Percentiles rank a stretch among this genome's conserved stretches.
Conservation (phyloP, 352 stramenopile species). For the Pythium rishiriense region DNA sequence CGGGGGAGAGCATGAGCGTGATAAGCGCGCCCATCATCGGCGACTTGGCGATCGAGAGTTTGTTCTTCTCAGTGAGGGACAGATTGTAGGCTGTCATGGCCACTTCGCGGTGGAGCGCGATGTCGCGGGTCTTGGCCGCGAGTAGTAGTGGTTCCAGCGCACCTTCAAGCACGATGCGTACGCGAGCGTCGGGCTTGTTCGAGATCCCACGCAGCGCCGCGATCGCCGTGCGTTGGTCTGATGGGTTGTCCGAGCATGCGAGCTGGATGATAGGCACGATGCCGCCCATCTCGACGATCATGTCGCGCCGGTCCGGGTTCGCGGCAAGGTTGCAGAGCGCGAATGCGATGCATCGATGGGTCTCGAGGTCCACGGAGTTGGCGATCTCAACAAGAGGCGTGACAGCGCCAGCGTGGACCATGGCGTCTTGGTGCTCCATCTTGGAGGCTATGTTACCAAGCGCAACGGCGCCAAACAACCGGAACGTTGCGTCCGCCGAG, state of each 20-base stretch:
- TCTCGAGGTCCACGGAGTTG: conserved; percentile 92
- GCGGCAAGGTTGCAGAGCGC: conserved; percentile 95
- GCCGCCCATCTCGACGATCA: conserved; percentile 93
- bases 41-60: conserved; percentile 89
- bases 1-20: conserved; percentile 76
- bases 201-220: conserved; percentile 91
- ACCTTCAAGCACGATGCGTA: conserved; percentile 89
- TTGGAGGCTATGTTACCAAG: conserved; percentile 94
- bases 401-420: conserved; percentile 87
- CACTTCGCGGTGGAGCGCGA: conserved; percentile 85
- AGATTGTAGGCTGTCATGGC: conserved; percentile 91
- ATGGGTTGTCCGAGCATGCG: conserved; percentile 86
- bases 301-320: conserved; percentile 76
- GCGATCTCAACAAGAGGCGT: conserved; percentile 93
- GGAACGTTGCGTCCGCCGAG: conserved; percentile 93
- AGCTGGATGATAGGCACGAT: conserved; percentile 95
- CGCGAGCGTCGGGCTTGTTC: conserved; percentile 77
- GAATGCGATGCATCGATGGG: conserved; percentile 95
- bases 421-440: conserved; percentile 67
- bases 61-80: conserved; percentile 94
- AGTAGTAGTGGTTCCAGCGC: conserved; percentile 89
- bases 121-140: conserved; percentile 66
- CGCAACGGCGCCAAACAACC: conserved; percentile 94
- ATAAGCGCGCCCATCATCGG: conserved; percentile 82
- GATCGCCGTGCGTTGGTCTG: conserved; percentile 91